Percentiles rank a stretch among this genome's conserved stretches.
These are phyloP conservation scores for Agaricales sp. DNA, from an alignment of 1,284 basidiomycete genomes.

Conservation along the genomic window DNA sequence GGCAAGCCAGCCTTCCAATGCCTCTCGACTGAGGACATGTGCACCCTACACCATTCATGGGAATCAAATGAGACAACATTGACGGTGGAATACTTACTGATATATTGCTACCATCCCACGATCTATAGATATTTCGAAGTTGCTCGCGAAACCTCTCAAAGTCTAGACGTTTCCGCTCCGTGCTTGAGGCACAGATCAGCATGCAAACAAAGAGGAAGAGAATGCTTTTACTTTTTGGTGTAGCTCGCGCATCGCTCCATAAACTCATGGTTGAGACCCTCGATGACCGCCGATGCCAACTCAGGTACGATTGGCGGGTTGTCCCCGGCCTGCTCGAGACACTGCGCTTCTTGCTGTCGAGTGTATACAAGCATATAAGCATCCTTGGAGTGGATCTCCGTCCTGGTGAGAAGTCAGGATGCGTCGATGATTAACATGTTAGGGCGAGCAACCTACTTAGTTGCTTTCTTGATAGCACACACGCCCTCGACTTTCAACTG, in stretches of 20 bases:
- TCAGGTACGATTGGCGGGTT: not conserved
- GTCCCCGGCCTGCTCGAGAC: not conserved
- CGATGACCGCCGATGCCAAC: not conserved
- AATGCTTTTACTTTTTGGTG: not conserved
- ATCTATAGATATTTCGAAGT: not conserved
- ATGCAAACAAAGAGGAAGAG: not conserved
- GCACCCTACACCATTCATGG: conserved; percentile 5
- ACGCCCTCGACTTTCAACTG: not conserved
- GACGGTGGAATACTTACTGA: not conserved
- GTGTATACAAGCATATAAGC: conserved; percentile 92
- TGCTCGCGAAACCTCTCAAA: not conserved
- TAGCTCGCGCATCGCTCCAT: not conserved
- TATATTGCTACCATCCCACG: conserved; percentile 5
- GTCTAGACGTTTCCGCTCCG: not conserved
- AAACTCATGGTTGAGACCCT: not conserved
- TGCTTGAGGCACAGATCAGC: not conserved
- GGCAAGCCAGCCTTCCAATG: conserved; percentile 52
- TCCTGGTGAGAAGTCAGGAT: conserved; percentile 15
- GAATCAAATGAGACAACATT: conserved; percentile 7
- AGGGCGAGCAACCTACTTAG: not conserved
- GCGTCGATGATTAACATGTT: no score
- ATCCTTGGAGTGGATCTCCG: conserved; percentile 57
- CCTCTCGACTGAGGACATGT: conserved; percentile 41
- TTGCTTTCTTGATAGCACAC: conserved; percentile 4
- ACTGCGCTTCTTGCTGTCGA: conserved; percentile 20